Base-by-base conservation (phyloP, 1,139 yeast species). In the Taphrina confusa region DNA sequence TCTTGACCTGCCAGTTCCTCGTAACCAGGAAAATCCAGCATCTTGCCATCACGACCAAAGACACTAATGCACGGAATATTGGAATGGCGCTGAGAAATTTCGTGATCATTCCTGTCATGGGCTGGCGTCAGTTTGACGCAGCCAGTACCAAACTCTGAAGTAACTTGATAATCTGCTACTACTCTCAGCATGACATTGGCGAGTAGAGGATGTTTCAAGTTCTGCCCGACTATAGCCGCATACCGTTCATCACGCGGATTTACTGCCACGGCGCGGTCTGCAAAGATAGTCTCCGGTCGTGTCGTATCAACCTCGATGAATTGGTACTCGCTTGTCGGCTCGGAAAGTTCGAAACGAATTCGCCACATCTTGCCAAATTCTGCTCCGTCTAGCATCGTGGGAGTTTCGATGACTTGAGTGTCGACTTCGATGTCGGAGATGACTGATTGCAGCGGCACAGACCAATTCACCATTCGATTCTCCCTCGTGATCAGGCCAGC, bases 351-450 rank as follows among this genome's bases (percentile, higher is more conserved):
- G 27, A 61, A 62, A 6, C 60, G 57, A 6, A 62, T 39, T n/a
- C 52, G 25, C 50, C 57, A 60, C 40, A 62, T 37, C 11, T 37
- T 37, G 11, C 64, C 64, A 36, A 62, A 57, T 9, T 61, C 55
- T 20, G 46, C 57, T 11, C 61, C 47, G 20, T 39, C 25, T 9
- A 50, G 9, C 18, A 23, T 44, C 6, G 44, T 54, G 4, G 58
- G 51, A 9, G n/a, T 12, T 11, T 54, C 58, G 11, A 42, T 33
- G 12, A 27, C 14, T 5, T 14, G 42, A n/a, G 27, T 14, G 11
- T 49, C 58, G 18, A 62, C 64, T 34, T 62, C 64, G 40, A 62
- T 61, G 12, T 62, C 64, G 2, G 64, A 62, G 27, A 62, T 61
- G 25, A 51, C 64, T 9, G 61, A 62, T 30, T 49, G 52, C 23